A percentile compares a stretch with the other conserved stretches of the same genome.
Conservation (phyloP, 2,329 filamentous ascomycete species). For the Rutstroemia sp. region DNA sequence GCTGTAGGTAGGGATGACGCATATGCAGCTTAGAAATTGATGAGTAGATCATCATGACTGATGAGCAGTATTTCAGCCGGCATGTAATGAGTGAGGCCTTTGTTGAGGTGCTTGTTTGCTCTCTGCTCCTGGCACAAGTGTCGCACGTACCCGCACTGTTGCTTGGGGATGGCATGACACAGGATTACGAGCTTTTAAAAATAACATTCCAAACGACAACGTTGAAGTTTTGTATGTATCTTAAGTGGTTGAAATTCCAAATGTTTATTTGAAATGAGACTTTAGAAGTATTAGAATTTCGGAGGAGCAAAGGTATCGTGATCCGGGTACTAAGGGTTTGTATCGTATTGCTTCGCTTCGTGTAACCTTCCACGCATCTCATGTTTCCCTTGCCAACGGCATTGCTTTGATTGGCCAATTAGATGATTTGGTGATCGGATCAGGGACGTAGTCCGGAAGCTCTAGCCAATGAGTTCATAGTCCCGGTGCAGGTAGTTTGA, state of each 20-base stretch:
- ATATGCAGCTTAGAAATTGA: not conserved
- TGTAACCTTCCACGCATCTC: slow-evolving; percentile 4
- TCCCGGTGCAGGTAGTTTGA: no score
- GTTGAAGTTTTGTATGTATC: not conserved
- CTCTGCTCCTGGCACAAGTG: not conserved
- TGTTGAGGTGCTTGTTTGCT: not conserved
- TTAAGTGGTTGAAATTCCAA: not conserved
- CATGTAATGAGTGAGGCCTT: not conserved
- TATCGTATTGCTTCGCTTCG: not conserved
- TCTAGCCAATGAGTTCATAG: no score
- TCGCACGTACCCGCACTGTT: not conserved
- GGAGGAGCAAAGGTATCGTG: not conserved
- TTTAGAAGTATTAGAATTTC: not conserved
- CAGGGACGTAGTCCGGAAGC: not conserved
- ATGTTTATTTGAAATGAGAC: not conserved
- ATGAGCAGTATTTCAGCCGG: not conserved
- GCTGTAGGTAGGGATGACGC: not conserved
- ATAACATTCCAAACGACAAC: not conserved
- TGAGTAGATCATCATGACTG: not conserved
- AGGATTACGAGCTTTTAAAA: not conserved
- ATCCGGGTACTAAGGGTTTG: not conserved
- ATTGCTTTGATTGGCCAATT: not conserved
- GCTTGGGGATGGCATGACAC: slow-evolving; percentile 7
- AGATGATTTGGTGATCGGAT: not conserved
- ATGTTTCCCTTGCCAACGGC: slow-evolving; percentile 2